These are phyloP conservation scores for Lodderomyces beijingensis DNA, from an alignment of 1,139 yeast species.

Conservation along the genomic window DNA sequence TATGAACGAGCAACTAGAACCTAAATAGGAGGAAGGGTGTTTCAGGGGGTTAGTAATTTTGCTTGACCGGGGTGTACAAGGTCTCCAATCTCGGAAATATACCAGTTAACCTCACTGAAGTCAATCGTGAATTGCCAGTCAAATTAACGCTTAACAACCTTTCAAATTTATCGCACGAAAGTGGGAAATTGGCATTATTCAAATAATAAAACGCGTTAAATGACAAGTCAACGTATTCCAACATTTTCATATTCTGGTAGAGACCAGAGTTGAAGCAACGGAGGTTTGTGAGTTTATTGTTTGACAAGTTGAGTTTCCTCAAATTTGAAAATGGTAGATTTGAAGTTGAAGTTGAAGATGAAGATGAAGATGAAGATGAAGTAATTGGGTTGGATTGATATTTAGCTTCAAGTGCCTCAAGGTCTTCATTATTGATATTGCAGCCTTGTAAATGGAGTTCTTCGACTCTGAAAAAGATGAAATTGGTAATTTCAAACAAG, in stretches of 20 bases:
- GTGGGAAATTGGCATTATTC: slow-evolving; percentile 11
- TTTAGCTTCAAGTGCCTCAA: slow-evolving; percentile 10
- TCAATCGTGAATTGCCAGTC: slow-evolving; percentile 11
- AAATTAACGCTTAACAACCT: slow-evolving; percentile 7
- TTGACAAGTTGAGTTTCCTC: slow-evolving; percentile 9
- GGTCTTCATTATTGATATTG: slow-evolving; percentile 12
- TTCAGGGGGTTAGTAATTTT: not conserved
- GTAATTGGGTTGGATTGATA: slow-evolving; percentile 6
- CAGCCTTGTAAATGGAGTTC: slow-evolving; percentile 13
- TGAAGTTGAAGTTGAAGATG: slow-evolving; percentile 1
- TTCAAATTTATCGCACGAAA: slow-evolving; percentile 7
- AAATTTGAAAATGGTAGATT: slow-evolving; percentile 1
- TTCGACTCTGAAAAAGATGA: slow-evolving; percentile 8
- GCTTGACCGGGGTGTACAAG: slow-evolving; percentile 5
- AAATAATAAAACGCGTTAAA: slow-evolving; percentile 12
- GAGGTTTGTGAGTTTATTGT: slow-evolving; percentile 11
- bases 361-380: too few species aligned
- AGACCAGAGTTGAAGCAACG: slow-evolving; percentile 9
- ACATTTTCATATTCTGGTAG: slow-evolving; percentile 7
- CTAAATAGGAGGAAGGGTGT: too few species aligned
- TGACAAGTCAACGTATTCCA: slow-evolving; percentile 11
- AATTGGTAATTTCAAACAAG: slow-evolving; percentile 8
- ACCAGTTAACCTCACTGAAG: slow-evolving; percentile 6
- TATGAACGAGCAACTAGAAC: too few species aligned
- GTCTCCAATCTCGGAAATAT: slow-evolving; percentile 8